Base-by-base conservation (phyloP, 2,329 filamentous ascomycete species). In the Endothia cerciana region DNA sequence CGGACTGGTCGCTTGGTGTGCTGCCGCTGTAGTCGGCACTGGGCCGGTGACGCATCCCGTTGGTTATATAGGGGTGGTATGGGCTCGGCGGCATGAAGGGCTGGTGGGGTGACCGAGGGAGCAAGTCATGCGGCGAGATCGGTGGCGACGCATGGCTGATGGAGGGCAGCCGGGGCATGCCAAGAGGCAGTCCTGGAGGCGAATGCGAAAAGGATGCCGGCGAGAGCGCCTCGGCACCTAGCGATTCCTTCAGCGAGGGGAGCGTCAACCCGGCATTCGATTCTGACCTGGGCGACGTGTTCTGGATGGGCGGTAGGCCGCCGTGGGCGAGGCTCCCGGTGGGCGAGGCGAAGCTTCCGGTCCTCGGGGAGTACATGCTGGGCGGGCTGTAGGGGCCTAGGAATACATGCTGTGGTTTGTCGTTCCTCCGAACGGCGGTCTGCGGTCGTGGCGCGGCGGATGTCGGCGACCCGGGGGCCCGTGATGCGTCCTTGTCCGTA, bases 41-140 rank as follows among this genome's bases (percentile, higher is more conserved):
- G 4, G 75, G 69, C 22, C 78, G 77, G 58, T 79, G 77, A 25
- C 74, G 71, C 13, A 74, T 70, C 62, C 72, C 74, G 63, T 72
- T 76, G 33, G 71, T 22, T 8, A 56, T 45, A 64, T 59, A 73
- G 1, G 73, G 65, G 65, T 79, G 80, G 49, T 73, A 74, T 68
- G 79, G 81, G 49, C 79, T 80, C 30, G 77, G 73, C 17, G 73
- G 73, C n/a, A 78, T 72, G 8, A 81, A 66, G 3, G 78, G 78
- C 55, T 78, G 78, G n/a, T 73, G 71, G 2, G 84, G 83, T 10
- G 84, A 86, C 4, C 79, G 77, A 17, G 84, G 76, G 45, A 79
- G 83, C 22, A 72, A 73, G 22, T 85, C 82, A 61, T 81, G 79
- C 19, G 83, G 82, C 3, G 84, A 87, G 17, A 82, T 77, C 1